These are phyloP conservation scores for Rhododendron williamsianum DNA, from an alignment of 148 eudicot species.

Conservation along the genomic window DNA sequence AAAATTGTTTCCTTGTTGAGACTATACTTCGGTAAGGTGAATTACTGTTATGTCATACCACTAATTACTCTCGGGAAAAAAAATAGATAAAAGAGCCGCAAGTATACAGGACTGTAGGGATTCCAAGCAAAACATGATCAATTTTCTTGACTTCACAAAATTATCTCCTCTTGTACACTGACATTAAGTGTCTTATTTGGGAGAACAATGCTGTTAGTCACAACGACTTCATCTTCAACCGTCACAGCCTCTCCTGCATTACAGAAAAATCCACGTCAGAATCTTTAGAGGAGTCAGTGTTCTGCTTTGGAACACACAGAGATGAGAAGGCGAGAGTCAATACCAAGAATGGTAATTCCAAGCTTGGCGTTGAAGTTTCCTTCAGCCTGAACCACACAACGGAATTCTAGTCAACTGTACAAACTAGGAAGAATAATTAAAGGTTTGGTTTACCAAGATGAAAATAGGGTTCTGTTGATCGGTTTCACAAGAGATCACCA, in stretches of 20 bases:
- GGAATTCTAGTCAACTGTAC: background rate
- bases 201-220: slow-evolving; percentile 61
- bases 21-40: background rate
- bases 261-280: slow-evolving; percentile 2
- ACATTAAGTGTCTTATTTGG: slow-evolving; percentile 75
- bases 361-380: slow-evolving; percentile 73
- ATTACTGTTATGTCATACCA: background rate
- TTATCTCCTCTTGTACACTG: slow-evolving; percentile 77
- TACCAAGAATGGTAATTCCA: slow-evolving; percentile 74
- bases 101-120: background rate
- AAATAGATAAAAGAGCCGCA: background rate
- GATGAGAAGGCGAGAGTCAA: slow-evolving; percentile 3
- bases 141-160: slow-evolving; percentile 26
- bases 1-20: background rate
- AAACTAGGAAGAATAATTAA: background rate
- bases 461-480: background rate
- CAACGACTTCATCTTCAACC: slow-evolving; percentile 72
- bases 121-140: background rate
- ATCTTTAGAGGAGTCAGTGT: background rate
- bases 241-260: slow-evolving; percentile 60
- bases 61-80: background rate
- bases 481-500: background rate
- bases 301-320: background rate
- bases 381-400: slow-evolving; percentile 40
- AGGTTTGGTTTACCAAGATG: background rate